phyloP scores from a whole-genome alignment of 2,329 filamentous ascomycete species.

The Pezicula rhizophila region DNA sequence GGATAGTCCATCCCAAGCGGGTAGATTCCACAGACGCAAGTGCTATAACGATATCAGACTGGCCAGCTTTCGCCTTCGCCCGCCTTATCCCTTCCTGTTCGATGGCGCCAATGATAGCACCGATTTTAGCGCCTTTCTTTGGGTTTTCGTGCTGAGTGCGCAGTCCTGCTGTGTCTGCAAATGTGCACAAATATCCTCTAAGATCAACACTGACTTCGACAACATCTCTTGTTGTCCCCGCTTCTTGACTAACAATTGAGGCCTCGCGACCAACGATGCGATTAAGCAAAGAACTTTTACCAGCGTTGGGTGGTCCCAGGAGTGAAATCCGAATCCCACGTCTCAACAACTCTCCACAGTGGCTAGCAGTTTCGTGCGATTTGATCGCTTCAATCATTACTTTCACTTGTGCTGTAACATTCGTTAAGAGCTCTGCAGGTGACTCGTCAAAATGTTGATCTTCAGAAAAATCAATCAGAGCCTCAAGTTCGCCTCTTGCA shows the following conservation, averaged over 20 bases:
- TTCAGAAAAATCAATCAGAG: conserved; percentile 93
- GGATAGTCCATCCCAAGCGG: conserved; percentile 37
- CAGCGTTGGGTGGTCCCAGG: conserved; percentile 86
- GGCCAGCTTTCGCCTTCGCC: conserved; percentile 71
- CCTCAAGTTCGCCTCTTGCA: conserved; percentile 86
- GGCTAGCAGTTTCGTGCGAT: conserved; percentile 68
- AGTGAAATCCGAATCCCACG: conserved; percentile 82
- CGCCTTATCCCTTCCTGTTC: conserved; percentile 88
- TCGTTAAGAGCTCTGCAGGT: conserved; percentile 62
- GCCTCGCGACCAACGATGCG: conserved; percentile 84
- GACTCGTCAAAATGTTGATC: conserved; percentile 96
- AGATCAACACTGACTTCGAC: conserved; percentile 89
- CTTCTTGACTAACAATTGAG: conserved; percentile 88
- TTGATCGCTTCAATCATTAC: conserved; percentile 57
- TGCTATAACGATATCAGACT: conserved; percentile 80
- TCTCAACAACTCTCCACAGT: conserved; percentile 75
- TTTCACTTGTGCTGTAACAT: conserved; percentile 60
- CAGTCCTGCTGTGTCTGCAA: conserved; percentile 92
- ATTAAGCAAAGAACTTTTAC: conserved; percentile 93
- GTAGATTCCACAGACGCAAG: conserved; percentile 66
- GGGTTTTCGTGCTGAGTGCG: conserved; percentile 38
- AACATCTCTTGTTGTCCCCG: conserved; percentile 89
- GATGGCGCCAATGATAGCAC: conserved; percentile 59
- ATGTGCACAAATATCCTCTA: conserved; percentile 82
- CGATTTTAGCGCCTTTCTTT: conserved; percentile 4